These are phyloP conservation scores for Bromus sterilis DNA, from an alignment of 176 grass and related monocot genomes.

Conservation along the genomic window DNA sequence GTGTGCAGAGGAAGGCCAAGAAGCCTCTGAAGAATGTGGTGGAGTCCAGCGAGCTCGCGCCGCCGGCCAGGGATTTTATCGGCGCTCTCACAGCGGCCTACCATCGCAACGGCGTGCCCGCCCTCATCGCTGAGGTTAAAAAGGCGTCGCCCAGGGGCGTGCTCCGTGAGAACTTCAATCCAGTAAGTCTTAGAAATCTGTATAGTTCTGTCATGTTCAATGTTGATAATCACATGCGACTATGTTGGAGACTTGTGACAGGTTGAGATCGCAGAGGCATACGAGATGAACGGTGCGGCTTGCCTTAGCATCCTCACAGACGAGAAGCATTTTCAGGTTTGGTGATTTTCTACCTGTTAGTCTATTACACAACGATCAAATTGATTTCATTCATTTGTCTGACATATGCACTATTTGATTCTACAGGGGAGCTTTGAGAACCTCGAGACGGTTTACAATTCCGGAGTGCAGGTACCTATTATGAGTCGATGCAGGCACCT, in stretches of 20 bases:
- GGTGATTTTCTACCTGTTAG: not conserved
- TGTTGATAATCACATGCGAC: not conserved
- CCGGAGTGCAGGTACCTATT: conserved; percentile 59
- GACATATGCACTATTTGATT: not conserved
- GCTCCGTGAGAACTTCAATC: conserved; percentile 77
- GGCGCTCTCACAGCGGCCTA: conserved; percentile 31
- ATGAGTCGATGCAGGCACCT: too few species aligned
- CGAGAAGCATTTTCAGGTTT: conserved; percentile 60
- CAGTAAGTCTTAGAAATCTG: conserved; percentile 20
- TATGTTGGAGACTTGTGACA: not conserved
- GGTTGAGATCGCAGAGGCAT: conserved; percentile 52
- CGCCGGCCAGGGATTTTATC: conserved; percentile 65
- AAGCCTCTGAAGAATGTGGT: conserved; percentile 20
- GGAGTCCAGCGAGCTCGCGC: conserved; percentile 24
- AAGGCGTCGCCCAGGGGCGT: conserved; percentile 85
- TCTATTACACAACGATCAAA: not conserved
- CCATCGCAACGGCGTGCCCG: conserved; percentile 40
- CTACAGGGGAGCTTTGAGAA: conserved; percentile 76
- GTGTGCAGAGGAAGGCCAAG: conserved; percentile 23
- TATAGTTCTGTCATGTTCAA: too few species aligned
- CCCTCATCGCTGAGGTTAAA: conserved; percentile 89
- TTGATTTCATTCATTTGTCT: not conserved
- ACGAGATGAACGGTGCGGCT: conserved; percentile 54
- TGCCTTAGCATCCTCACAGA: conserved; percentile 80
- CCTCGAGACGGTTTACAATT: conserved; percentile 64